Evolutionary conservation across 768 basidiomycete species (phyloP), one percentile per base, ranked within the genome.

Genomic region (Fistulinella prunicolor): DNA sequence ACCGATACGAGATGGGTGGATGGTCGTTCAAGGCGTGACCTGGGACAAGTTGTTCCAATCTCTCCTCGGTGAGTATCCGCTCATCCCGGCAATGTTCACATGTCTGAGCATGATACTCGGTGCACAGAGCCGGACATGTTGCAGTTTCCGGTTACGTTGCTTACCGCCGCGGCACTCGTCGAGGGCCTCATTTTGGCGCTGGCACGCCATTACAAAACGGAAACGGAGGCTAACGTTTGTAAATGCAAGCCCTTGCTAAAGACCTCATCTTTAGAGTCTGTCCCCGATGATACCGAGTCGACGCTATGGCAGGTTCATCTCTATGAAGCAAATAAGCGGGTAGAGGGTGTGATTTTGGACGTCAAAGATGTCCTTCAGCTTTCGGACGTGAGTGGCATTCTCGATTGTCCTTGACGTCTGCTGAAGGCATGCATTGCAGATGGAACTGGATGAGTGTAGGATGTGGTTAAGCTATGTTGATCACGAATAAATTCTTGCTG

Each of bases 111-210:
- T 20, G 43, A 29, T 16, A 9, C 7, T 17, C 9, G 16, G 17
- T 16, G 3, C 26, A 5, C 22, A 84, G 84, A 79, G 51, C 73
- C 76, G 4, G 79, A 81, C 43, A 66, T 81, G 38, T 61, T 81
- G 44, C 72, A 67, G 39, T 81, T 76, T 56, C 74, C 78, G 3
- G 52, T 82, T 12, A 79, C 78, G 13, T 57, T 79, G 13, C 72
- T 86, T 12, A 81, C 84, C 0, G 73, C 71, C 0, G 73, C 75
- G 9, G 78, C 79, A 3, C 56, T 86, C 2, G 58, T 78, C 8
- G 73, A 79, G 2, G 71, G 74, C 3, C 58, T 81, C 16, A 40
- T 73, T 6, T 56, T 66, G 8, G 63, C 71, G 9, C 61, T 82
- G 9, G 61, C 66, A 9, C 39, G 56, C n/a, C 63, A 70, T 21